Base-by-base conservation (phyloP, 2,329 filamentous ascomycete genomes). In the Trichoderma arundinaceum region DNA sequence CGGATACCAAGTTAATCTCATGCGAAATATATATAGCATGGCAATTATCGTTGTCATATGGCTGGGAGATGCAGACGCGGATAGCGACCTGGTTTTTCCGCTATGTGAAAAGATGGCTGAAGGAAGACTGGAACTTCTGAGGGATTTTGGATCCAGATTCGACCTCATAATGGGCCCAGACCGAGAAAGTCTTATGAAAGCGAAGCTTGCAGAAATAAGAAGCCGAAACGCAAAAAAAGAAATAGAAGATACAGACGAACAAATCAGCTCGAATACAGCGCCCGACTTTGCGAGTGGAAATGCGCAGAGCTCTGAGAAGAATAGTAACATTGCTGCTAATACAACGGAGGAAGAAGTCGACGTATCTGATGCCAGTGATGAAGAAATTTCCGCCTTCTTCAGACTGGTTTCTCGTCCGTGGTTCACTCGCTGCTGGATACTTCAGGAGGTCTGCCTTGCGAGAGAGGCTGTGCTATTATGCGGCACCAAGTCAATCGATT, bases 41-140 rank as follows among this genome's bases (percentile, higher is more conserved):
- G 66, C 69, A 8, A 19, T 5, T 12, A 22, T 38, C 6, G 68
- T 69, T 12, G 44, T 67, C 12, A 57, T 69, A 28, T 70, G 69
- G 66, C 65, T 70, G 6, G 67, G 67, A 9, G 49, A 63, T 7
- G 35, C 28, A 3, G 57, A 61, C 12, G 33, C 44, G 6, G 64
- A 66, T n/a, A 66, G 64, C 35, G 38, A 61, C 10, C 39, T 61
- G 7, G 44, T 66, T 8, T 61, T 66, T 32, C 64, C 64, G 4
- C 38, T 66, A 10, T 60, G 54, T 35, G 54, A 61, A 38, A 57
- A 57, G 13, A 60, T 66, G 64, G 28, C 46, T 8, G 22, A 22
- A 46, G 38, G 13, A 15, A 59, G 54, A 52, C 22, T 54, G 8
- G 56, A 61, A 10, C 49, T 66, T 3, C 48, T 66, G 6, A 38